Percentiles rank a stretch among this genome's conserved stretches.
These are phyloP conservation scores for Kregervanrija delftensis DNA, from an alignment of 805 yeast species.

Conservation along the genomic window DNA sequence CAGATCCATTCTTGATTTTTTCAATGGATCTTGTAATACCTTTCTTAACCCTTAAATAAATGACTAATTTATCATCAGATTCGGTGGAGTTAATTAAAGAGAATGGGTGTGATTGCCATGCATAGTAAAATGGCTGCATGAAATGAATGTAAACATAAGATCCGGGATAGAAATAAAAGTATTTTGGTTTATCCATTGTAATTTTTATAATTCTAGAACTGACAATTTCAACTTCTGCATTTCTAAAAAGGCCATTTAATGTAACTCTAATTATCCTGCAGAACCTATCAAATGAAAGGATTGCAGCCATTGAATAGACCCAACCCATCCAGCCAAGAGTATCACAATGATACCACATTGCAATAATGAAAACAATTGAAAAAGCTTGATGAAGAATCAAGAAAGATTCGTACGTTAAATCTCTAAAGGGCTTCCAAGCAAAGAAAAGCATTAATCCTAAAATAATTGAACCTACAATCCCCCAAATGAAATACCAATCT, in stretches of 20 bases:
- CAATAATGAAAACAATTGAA: constrained; percentile 32
- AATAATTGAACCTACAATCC: constrained; percentile 16
- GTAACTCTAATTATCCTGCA: constrained; percentile 29
- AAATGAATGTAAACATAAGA: constrained; percentile 50
- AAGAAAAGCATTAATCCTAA: constrained; percentile 12
- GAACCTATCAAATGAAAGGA: constrained; percentile 35
- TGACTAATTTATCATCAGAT: constrained; percentile 24
- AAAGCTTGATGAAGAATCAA: constrained; percentile 33
- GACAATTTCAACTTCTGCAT: constrained; percentile 8
- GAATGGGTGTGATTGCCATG: constrained; percentile 43
- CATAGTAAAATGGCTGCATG: constrained; percentile 35
- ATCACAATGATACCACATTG: constrained; percentile 35
- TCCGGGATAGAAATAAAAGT: constrained; percentile 37
- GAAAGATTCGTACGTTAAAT: constrained; percentile 34
- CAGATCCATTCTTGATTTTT: background rate
- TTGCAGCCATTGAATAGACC: constrained; percentile 31
- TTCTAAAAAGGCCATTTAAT: constrained; percentile 18
- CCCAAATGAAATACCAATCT: constrained; percentile 40
- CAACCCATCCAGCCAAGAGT: constrained; percentile 37
- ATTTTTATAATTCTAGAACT: constrained; percentile 14
- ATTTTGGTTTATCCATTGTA: constrained; percentile 15
- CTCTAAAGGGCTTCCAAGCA: constrained; percentile 25
- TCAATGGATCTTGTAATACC: constrained; percentile 38
- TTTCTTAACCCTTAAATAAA: constrained; percentile 40
- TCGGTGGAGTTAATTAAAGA: constrained; percentile 32